phyloP scores from a whole-genome alignment of 441 rosid species.

The Hura crepitans region DNA sequence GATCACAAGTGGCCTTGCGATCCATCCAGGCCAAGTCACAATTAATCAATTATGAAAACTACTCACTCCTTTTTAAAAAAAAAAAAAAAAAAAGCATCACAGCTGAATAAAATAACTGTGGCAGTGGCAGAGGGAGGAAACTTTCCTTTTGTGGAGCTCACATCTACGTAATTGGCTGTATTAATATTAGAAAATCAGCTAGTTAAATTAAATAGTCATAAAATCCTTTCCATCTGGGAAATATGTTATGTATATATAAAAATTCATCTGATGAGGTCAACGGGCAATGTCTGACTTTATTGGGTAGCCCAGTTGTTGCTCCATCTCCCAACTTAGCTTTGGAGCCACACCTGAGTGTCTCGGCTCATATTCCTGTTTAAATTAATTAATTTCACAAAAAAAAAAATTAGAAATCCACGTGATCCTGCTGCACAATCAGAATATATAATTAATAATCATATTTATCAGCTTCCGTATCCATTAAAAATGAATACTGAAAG shows the following conservation, averaged over 20 bases:
- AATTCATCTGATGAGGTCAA: constrained; percentile 28
- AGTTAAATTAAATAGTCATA: background rate
- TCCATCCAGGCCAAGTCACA: constrained; percentile 10
- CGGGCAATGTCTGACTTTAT: constrained; percentile 50
- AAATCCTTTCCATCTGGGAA: background rate
- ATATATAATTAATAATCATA: no score
- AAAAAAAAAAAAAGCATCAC: constrained; percentile 13
- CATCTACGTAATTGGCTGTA: constrained; percentile 21
- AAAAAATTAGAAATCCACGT: background rate
- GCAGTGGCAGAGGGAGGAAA: background rate
- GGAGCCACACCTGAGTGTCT: constrained; percentile 68
- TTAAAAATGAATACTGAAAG: no score
- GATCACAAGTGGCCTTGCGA: constrained; percentile 7
- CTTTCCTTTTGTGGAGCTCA: constrained; percentile 16
- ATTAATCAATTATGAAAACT: constrained; percentile 9
- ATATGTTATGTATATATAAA: no score
- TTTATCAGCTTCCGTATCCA: no score
- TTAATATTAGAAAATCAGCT: constrained; percentile 10
- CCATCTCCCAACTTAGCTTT: constrained; percentile 76
- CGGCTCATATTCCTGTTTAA: constrained; percentile 69
- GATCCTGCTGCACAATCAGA: background rate
- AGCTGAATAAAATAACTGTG: constrained; percentile 26
- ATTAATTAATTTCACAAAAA: background rate
- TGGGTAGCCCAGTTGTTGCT: constrained; percentile 54
- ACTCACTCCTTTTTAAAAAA: background rate